Percentiles rank a stretch among this genome's conserved stretches.
phyloP scores from a whole-genome alignment of 495 filamentous ascomycete species.

The Neurospora terricola region DNA sequence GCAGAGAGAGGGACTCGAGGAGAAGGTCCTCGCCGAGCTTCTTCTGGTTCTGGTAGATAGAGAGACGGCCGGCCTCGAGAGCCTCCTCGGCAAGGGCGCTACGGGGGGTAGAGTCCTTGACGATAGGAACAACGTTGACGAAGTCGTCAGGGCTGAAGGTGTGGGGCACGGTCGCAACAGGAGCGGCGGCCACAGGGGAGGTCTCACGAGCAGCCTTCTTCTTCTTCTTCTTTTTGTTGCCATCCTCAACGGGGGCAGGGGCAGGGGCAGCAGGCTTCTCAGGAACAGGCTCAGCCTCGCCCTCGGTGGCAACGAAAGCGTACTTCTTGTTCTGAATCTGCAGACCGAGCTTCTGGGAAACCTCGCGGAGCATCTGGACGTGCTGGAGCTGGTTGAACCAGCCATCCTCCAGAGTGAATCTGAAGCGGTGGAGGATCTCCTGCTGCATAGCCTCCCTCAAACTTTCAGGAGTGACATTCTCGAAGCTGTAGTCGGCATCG shows the following conservation, averaged over 20 bases:
- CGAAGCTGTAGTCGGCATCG: slow-evolving; percentile 75
- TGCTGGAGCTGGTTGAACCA: slow-evolving; percentile 60
- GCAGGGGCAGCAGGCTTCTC: slow-evolving; percentile 19
- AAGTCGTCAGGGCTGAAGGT: slow-evolving; percentile 81
- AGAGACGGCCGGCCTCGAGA: slow-evolving; percentile 88
- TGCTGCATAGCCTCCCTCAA: slow-evolving; percentile 60
- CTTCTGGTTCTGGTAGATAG: slow-evolving; percentile 87
- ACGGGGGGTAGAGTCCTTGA: slow-evolving; percentile 85
- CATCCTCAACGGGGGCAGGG: slow-evolving; percentile 13
- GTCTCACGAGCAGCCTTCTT: slow-evolving; percentile 56
- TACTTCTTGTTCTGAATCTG: slow-evolving; percentile 82
- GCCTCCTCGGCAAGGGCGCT: slow-evolving; percentile 92
- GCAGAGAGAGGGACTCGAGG: slow-evolving; percentile 85
- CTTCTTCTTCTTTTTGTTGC: slow-evolving; percentile 53
- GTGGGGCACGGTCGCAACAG: slow-evolving; percentile 35
- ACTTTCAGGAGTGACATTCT: slow-evolving; percentile 60
- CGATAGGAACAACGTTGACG: slow-evolving; percentile 78
- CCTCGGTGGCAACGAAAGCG: slow-evolving; percentile 44
- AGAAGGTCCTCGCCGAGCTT: slow-evolving; percentile 94
- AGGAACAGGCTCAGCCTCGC: slow-evolving; percentile 13
- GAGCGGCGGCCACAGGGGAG: slow-evolving; percentile 43
- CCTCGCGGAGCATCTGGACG: slow-evolving; percentile 78
- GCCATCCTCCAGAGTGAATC: slow-evolving; percentile 56
- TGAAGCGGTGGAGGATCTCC: slow-evolving; percentile 64
- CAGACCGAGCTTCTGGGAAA: slow-evolving; percentile 81